Evolutionary conservation across 1,284 basidiomycete genomes (phyloP).

Genomic region (Coniferiporia sulphurascens): DNA sequence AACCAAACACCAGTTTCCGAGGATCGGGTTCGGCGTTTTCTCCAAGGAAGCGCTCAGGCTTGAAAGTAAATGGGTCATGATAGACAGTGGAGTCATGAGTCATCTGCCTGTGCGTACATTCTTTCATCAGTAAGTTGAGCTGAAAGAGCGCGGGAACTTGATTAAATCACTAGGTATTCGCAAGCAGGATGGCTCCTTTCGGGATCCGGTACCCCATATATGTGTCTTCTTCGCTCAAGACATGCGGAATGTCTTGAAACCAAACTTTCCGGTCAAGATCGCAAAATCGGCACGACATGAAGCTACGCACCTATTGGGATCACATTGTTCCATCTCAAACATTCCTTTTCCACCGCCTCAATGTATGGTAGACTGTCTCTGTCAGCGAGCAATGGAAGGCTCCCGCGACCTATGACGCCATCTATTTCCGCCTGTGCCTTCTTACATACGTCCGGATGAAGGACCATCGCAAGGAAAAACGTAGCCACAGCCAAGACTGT

Average conservation of each 20-base stretch:
- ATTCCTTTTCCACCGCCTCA: conserved; percentile 33
- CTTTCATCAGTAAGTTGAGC: neutral
- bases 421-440: conserved; percentile 35
- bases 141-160: neutral
- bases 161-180: conserved; percentile 16
- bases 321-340: conserved; percentile 33
- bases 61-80: conserved; percentile 17
- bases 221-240: conserved; percentile 14
- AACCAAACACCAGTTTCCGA: neutral
- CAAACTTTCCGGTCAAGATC: neutral
- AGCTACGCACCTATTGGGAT: conserved; percentile 10
- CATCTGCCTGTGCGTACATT: conserved; percentile 4
- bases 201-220: conserved; percentile 16
- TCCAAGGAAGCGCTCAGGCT: conserved; percentile 18
- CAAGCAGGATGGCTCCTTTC: conserved; percentile 6
- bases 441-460: conserved; percentile 31
- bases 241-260: conserved; percentile 16
- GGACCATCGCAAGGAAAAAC: conserved; percentile 27
- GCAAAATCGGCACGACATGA: neutral
- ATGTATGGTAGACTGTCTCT: conserved; percentile 32
- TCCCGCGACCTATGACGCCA: conserved; percentile 29
- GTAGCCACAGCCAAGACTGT: neutral
- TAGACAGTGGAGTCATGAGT: conserved; percentile 16
- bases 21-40: neutral
- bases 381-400: conserved; percentile 33